Percentiles rank a stretch among this genome's conserved stretches.
Evolutionary conservation across 352 stramenopile genomes (phyloP).

Genomic region (Phytophthora kernoviae): DNA sequence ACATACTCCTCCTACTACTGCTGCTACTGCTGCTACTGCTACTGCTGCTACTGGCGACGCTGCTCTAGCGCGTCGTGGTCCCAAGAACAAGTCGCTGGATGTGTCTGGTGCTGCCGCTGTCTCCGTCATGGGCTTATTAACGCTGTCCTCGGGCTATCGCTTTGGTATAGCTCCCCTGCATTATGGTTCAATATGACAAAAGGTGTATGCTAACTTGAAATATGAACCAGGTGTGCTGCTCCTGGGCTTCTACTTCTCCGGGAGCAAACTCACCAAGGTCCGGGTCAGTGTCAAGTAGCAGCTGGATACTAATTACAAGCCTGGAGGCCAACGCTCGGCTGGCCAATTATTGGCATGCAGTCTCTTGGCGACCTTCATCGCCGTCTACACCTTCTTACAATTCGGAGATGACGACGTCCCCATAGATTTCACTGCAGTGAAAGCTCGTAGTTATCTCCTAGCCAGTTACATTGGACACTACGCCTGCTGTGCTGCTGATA

Average conservation of each 20-base stretch:
- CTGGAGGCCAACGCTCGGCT: slow-evolving; percentile 77
- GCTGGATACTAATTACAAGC: slow-evolving; percentile 77
- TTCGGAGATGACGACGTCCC: slow-evolving; percentile 47
- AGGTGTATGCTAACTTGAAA: slow-evolving; percentile 6
- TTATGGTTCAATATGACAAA: neutral
- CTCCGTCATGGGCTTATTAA: slow-evolving; percentile 69
- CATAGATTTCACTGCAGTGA: slow-evolving; percentile 44
- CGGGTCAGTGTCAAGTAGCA: slow-evolving; percentile 56
- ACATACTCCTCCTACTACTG: no score
- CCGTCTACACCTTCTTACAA: slow-evolving; percentile 46
- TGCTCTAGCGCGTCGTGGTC: slow-evolving; percentile 47
- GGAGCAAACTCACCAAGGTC: slow-evolving; percentile 86
- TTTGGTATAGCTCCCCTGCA: slow-evolving; percentile 56
- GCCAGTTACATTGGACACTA: slow-evolving; percentile 92
- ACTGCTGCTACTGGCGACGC: slow-evolving; percentile 46
- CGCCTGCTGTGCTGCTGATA: slow-evolving; percentile 93
- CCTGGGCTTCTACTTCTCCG: slow-evolving; percentile 86
- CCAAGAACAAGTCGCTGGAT: slow-evolving; percentile 76
- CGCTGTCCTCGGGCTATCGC: slow-evolving; percentile 65
- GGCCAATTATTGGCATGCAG: slow-evolving; percentile 83
- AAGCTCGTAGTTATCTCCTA: slow-evolving; percentile 53
- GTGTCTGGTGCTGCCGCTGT: slow-evolving; percentile 60
- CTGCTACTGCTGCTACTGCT: no score
- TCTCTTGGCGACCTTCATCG: slow-evolving; percentile 66
- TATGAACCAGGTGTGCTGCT: slow-evolving; percentile 64